Conservation (phyloP, 2,329 filamentous ascomycete genomes). For the Aspergillus fructus region DNA sequence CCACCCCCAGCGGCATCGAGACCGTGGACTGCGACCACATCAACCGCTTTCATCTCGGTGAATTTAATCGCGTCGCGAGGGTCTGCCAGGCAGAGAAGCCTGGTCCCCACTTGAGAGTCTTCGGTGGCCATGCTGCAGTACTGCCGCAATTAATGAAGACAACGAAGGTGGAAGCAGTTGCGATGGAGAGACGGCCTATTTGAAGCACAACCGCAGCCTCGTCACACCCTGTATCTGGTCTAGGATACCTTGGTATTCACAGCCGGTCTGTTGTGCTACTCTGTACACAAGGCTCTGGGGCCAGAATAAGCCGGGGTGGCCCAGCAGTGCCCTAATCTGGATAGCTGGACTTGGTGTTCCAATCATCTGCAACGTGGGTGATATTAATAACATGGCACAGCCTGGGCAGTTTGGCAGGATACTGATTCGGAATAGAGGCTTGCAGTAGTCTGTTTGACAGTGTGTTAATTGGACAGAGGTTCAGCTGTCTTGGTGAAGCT, state of each 20-base stretch:
- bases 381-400: not conserved
- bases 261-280: no score
- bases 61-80: not conserved
- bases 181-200: no score
- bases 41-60: not conserved
- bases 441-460: not conserved
- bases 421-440: not conserved
- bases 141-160: no score
- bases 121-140: not conserved
- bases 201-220: no score
- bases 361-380: not conserved
- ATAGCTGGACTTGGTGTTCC: not conserved
- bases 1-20: not conserved
- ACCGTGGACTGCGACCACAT: not conserved
- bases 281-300: not conserved
- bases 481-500: not conserved
- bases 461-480: not conserved
- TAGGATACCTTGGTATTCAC: no score
- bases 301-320: not conserved
- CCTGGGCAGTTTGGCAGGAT: not conserved
- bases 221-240: no score
- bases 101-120: not conserved
- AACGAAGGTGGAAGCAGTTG: no score
- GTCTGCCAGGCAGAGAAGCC: not conserved
- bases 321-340: not conserved